These are phyloP conservation scores for Fusarium pseudonygamai DNA, from an alignment of 2,329 filamentous ascomycete genomes.

Conservation along the genomic window DNA sequence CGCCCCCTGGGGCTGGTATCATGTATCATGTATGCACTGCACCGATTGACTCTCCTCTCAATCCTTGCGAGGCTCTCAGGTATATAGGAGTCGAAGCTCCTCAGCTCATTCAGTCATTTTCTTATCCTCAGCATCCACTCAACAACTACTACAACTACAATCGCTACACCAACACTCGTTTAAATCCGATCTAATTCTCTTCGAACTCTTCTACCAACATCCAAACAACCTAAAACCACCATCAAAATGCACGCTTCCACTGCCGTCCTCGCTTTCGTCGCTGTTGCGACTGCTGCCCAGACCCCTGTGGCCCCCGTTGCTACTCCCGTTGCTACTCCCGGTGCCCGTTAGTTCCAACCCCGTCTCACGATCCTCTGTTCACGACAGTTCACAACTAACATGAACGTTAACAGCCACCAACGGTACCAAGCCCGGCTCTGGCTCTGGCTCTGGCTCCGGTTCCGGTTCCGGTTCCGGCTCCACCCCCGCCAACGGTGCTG, in stretches of 20 bases:
- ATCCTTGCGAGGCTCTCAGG: conserved; percentile 26
- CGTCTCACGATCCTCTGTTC: conserved; percentile 8
- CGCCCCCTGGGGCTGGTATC: conserved; percentile 35
- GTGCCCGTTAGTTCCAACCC: conserved; percentile 28
- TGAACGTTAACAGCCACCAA: conserved; percentile 20
- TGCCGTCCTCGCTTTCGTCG: conserved; percentile 41
- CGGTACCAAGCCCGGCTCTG: conserved; percentile 29
- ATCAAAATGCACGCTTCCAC: conserved; percentile 41
- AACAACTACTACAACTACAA: conserved; percentile 12
- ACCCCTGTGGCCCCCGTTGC: conserved; percentile 31
- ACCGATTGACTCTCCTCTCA: conserved; percentile 7
- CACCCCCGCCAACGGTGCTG: conserved; percentile 32
- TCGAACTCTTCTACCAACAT: conserved; percentile 8
- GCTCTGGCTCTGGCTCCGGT: conserved; percentile 4
- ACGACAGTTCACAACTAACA: conserved; percentile 13
- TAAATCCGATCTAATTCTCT: conserved; percentile 18
- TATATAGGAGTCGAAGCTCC: conserved; percentile 35
- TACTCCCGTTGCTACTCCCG: conserved; percentile 31
- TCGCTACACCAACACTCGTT: conserved; percentile 35
- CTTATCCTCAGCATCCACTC: conserved; percentile 18
- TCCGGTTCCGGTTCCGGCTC: not conserved
- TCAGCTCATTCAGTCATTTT: conserved; percentile 3
- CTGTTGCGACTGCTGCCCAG: conserved; percentile 36
- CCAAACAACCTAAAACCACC: conserved; percentile 14
- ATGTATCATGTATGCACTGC: conserved; percentile 13